Conservation (phyloP, 163 green algal species). For the Trebouxiophyceae sp. region DNA sequence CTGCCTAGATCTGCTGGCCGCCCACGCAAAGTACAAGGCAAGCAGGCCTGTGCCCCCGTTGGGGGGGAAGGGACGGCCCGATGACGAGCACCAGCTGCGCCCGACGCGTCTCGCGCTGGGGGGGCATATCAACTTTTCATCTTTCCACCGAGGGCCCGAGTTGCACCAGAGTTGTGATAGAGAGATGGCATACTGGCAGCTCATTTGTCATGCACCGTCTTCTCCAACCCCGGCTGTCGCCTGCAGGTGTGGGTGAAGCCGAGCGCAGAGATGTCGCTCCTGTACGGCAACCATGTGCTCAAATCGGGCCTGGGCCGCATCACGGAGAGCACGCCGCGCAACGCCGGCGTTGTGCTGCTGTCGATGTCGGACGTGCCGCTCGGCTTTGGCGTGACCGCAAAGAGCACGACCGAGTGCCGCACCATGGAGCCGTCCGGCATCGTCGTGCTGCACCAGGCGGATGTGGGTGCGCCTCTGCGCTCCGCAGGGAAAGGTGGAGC, state of each 20-base stretch:
- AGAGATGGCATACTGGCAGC: no score
- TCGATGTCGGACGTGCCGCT: slow-evolving; percentile 92
- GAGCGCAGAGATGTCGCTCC: slow-evolving; percentile 92
- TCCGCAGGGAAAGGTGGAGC: no score
- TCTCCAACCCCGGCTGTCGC: slow-evolving; percentile 58
- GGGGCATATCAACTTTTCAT: no score
- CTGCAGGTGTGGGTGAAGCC: slow-evolving; percentile 96
- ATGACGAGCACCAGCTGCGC: no score
- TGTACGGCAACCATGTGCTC: slow-evolving; percentile 98
- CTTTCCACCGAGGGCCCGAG: slow-evolving; percentile 44
- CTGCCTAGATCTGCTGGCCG: slow-evolving; percentile 78
- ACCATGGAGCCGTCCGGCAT: slow-evolving; percentile 85
- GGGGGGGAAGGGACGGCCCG: no score
- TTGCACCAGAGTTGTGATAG: neutral
- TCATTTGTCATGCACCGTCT: no score
- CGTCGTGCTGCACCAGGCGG: slow-evolving; percentile 90
- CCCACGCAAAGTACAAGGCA: slow-evolving; percentile 96
- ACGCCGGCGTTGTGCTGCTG: slow-evolving; percentile 81
- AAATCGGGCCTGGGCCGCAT: slow-evolving; percentile 96
- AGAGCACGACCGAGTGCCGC: slow-evolving; percentile 88
- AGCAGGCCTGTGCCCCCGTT: no score
- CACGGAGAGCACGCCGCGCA: slow-evolving; percentile 89
- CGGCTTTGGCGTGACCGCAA: slow-evolving; percentile 90
- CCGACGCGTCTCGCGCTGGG: no score
- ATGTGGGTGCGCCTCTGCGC: slow-evolving; percentile 55